phyloP scores from a whole-genome alignment of 2,329 filamentous ascomycete genomes.

The Pseudogymnoascus sp. region DNA sequence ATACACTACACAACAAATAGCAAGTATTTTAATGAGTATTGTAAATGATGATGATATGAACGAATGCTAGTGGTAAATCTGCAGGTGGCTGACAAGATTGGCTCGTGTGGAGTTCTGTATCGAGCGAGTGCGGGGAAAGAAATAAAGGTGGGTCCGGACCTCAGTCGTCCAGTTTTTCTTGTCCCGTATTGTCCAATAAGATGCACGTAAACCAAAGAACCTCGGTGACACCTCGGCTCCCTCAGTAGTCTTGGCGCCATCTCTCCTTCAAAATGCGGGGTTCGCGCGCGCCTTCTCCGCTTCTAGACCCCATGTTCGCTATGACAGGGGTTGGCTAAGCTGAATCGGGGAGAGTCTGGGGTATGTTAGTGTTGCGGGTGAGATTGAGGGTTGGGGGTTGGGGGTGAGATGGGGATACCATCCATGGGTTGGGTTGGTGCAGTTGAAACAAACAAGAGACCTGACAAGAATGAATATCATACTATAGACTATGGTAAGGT shows the following conservation, averaged over 20 bases:
- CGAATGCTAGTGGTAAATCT: not conserved
- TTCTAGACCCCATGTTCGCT: not conserved
- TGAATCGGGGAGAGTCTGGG: not conserved
- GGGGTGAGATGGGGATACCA: not conserved
- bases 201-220: not conserved
- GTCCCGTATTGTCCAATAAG: not conserved
- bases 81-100: not conserved
- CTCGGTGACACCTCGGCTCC: constrained; percentile 8
- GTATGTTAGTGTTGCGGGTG: not conserved
- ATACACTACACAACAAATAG: not conserved
- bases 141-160: not conserved
- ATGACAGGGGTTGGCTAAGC: not conserved
- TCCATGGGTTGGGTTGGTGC: not conserved
- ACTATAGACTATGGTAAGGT: not conserved
- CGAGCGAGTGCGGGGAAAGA: not conserved
- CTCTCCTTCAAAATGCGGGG: not conserved
- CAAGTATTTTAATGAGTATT: not conserved
- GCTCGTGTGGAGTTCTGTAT: not conserved
- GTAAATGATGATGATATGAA: not conserved
- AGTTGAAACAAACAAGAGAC: not conserved
- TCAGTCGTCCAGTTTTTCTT: not conserved
- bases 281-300: not conserved
- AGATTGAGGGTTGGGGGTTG: not conserved
- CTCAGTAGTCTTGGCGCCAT: not conserved
- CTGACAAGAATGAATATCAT: not conserved